These are phyloP conservation scores for Lepidium campestre DNA, from an alignment of 441 rosid species.

Conservation along the genomic window DNA sequence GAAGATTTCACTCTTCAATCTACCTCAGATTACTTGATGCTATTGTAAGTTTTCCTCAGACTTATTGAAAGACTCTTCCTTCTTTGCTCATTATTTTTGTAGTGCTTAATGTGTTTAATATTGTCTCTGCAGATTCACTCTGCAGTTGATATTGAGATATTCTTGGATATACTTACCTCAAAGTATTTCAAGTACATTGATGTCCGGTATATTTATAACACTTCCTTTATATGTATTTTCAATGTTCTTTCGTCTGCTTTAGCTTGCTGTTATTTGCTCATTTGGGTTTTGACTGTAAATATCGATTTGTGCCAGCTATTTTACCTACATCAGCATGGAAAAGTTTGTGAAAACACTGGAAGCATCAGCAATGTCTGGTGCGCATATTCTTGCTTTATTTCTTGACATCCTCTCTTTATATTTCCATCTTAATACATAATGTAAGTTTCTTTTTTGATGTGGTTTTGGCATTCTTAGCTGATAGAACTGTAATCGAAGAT, in stretches of 20 bases:
- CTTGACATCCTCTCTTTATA: neutral
- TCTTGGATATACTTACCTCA: conserved; percentile 47
- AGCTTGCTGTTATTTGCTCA: neutral
- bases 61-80: neutral
- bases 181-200: conserved; percentile 83
- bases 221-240: neutral
- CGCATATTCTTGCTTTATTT: neutral
- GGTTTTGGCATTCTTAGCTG: conserved; percentile 28
- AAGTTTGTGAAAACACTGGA: conserved; percentile 55
- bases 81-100: neutral
- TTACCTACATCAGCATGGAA: conserved; percentile 72
- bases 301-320: conserved; percentile 46
- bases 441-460: neutral
- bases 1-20: conserved; percentile 66
- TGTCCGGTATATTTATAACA: conserved; percentile 47
- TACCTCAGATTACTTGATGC: conserved; percentile 56
- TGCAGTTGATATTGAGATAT: conserved; percentile 30
- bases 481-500: conserved; percentile 8
- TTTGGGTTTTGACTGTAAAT: neutral
- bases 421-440: neutral
- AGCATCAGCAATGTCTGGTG: conserved; percentile 40
- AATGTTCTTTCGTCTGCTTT: neutral
- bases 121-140: conserved; percentile 49
- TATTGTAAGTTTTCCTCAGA: conserved; percentile 43
- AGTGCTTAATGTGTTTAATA: neutral